Conservation (phyloP, 495 filamentous ascomycete genomes). For the Penicillium verhagenii region DNA sequence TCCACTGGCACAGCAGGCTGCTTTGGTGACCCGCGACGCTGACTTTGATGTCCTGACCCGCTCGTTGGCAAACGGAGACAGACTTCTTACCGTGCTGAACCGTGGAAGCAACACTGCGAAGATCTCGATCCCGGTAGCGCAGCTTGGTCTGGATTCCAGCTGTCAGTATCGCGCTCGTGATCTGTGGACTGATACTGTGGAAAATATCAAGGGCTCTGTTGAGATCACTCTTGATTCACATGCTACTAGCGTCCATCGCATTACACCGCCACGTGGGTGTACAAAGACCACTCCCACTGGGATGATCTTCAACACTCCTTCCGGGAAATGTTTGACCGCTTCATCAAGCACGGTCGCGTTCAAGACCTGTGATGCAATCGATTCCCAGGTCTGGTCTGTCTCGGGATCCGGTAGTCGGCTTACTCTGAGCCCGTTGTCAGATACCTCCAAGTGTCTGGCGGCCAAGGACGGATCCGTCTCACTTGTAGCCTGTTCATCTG, state of each 20-base stretch:
- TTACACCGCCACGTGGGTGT: conserved; percentile 18
- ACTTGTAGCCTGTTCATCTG: conserved; percentile 16
- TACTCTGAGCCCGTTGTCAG: conserved; percentile 24
- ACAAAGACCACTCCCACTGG: conserved; percentile 26
- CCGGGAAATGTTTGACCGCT: conserved; percentile 32
- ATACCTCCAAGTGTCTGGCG: conserved; percentile 20
- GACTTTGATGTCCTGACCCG: conserved; percentile 33
- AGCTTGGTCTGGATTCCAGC: conserved; percentile 21
- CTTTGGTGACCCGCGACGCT: conserved; percentile 35
- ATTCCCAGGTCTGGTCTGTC: conserved; percentile 31
- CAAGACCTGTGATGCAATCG: conserved; percentile 20
- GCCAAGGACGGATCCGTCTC: not conserved
- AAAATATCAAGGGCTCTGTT: conserved; percentile 10
- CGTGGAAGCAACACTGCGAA: conserved; percentile 19
- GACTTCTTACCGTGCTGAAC: conserved; percentile 35
- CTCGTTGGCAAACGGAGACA: conserved; percentile 29
- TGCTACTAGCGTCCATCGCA: conserved; percentile 27
- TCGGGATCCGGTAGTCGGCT: conserved; percentile 15
- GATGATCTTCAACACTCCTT: conserved; percentile 34
- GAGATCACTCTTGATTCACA: conserved; percentile 25
- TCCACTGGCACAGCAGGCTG: conserved; percentile 38
- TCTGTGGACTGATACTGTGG: conserved; percentile 18
- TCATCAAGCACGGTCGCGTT: conserved; percentile 14
- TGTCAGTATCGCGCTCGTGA: conserved; percentile 23
- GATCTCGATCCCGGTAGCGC: conserved; percentile 15